These are phyloP conservation scores for Arabidopsis arenosa DNA, from an alignment of 345 rosid species.

Conservation along the genomic window DNA sequence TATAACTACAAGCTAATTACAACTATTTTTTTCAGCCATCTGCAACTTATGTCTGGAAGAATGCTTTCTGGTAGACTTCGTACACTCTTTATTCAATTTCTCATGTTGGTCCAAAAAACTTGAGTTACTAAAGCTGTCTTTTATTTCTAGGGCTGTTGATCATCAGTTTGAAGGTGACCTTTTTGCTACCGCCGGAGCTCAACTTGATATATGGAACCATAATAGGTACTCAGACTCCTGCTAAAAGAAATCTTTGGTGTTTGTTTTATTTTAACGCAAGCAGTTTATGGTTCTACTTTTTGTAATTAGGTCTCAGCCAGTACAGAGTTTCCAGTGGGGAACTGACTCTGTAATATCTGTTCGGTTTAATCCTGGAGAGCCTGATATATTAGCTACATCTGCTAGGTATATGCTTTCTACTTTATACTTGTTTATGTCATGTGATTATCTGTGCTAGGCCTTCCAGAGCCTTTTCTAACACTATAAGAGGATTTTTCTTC, in stretches of 20 bases:
- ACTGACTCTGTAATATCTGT: slow-evolving; percentile 83
- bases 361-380: slow-evolving; percentile 93
- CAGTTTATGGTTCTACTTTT: slow-evolving; percentile 3
- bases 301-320: slow-evolving; percentile 82
- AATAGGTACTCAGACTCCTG: slow-evolving; percentile 67
- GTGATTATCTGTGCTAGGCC: slow-evolving; percentile 2
- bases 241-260: not conserved
- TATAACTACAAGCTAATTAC: slow-evolving; percentile 32
- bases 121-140: slow-evolving; percentile 10
- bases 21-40: slow-evolving; percentile 56
- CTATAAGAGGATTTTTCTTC: slow-evolving; percentile 20
- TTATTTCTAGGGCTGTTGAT: slow-evolving; percentile 77
- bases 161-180: slow-evolving; percentile 91
- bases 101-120: slow-evolving; percentile 2
- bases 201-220: slow-evolving; percentile 92
- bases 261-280: not conserved
- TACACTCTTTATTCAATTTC: slow-evolving; percentile 16
- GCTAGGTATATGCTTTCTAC: slow-evolving; percentile 59
- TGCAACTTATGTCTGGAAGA: slow-evolving; percentile 77
- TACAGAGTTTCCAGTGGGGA: slow-evolving; percentile 86
- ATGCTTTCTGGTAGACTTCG: slow-evolving; percentile 74
- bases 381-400: slow-evolving; percentile 80
- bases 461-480: slow-evolving; percentile 23
- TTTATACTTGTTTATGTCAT: slow-evolving; percentile 10
- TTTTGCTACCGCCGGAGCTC: slow-evolving; percentile 96